These are phyloP conservation scores for Pichia occidentalis DNA, from an alignment of 805 yeast species.

Conservation along the genomic window DNA sequence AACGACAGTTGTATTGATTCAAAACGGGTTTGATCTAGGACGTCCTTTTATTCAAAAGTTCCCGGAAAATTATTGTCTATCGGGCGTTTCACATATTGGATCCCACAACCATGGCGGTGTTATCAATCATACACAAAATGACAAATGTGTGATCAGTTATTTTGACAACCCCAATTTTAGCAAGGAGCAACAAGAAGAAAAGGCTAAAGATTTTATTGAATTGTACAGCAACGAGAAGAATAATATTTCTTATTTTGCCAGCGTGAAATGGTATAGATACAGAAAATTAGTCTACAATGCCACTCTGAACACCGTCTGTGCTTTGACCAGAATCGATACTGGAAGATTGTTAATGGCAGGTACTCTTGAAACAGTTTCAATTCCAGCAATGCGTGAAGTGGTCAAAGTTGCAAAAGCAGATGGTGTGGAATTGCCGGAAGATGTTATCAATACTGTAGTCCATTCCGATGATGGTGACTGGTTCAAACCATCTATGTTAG, in stretches of 20 bases:
- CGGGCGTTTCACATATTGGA: conserved; percentile 61
- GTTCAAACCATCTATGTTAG: conserved; percentile 69
- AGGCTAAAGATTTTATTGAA: conserved; percentile 38
- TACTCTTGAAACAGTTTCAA: conserved; percentile 33
- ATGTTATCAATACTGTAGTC: conserved; percentile 42
- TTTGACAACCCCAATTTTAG: conserved; percentile 37
- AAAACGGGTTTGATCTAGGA: conserved; percentile 62
- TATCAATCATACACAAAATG: conserved; percentile 42
- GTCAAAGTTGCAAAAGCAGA: conserved; percentile 62
- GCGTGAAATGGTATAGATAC: conserved; percentile 53
- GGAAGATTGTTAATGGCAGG: conserved; percentile 46
- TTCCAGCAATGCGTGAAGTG: conserved; percentile 67
- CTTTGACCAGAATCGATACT: conserved; percentile 52
- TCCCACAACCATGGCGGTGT: conserved; percentile 31
- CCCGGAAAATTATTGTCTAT: conserved; percentile 45
- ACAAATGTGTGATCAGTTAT: conserved; percentile 45
- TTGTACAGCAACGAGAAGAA: conserved; percentile 42
- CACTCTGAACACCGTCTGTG: conserved; percentile 55
- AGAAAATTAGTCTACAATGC: conserved; percentile 66
- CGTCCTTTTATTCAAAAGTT: conserved; percentile 45
- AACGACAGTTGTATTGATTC: conserved; percentile 51
- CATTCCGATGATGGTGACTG: conserved; percentile 53
- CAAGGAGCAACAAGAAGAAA: conserved; percentile 27
- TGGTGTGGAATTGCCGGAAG: conserved; percentile 48
- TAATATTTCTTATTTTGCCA: conserved; percentile 33